phyloP scores from a whole-genome alignment of 768 basidiomycete species.

The Boletus tylopilopsis region DNA sequence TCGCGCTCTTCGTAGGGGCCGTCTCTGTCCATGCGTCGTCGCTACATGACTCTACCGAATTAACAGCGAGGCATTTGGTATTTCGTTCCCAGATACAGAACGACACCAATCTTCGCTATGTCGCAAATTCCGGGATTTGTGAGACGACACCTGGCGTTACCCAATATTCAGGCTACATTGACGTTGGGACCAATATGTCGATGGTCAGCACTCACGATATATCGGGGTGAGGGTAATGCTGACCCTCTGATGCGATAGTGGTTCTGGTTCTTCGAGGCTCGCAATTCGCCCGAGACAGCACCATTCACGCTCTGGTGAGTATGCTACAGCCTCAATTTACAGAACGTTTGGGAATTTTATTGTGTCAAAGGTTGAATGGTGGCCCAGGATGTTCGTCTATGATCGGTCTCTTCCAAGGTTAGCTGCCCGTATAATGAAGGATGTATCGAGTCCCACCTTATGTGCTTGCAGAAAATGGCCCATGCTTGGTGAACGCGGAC shows the following conservation, averaged over 20 bases:
- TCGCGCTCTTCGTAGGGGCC: not conserved
- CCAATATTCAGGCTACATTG: slow-evolving; percentile 61
- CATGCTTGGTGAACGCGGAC: slow-evolving; percentile 56
- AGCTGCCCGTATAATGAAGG: not conserved
- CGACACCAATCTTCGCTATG: slow-evolving; percentile 40
- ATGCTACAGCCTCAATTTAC: too few relatives aligned
- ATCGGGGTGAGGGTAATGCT: not conserved
- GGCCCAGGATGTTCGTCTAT: slow-evolving; percentile 62
- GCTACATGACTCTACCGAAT: not conserved
- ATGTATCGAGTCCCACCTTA: not conserved
- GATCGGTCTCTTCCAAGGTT: slow-evolving; percentile 65
- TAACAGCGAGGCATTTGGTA: not conserved
- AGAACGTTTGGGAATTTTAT: not conserved
- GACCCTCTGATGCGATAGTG: slow-evolving; percentile 37
- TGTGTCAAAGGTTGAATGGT: slow-evolving; percentile 45
- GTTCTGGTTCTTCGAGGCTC: slow-evolving; percentile 75
- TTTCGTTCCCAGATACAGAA: slow-evolving; percentile 19
- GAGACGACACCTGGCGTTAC: slow-evolving; percentile 60
- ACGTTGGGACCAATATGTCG: slow-evolving; percentile 54
- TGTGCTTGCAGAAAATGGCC: slow-evolving; percentile 50
- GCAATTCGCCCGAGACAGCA: slow-evolving; percentile 54
- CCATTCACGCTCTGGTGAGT: slow-evolving; percentile 62
- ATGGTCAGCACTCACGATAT: slow-evolving; percentile 41
- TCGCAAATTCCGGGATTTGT: slow-evolving; percentile 58
- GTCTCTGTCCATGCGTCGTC: not conserved